Evolutionary conservation across 345 rosid species (phyloP), one percentile per base, ranked within the genome.

Genomic region (Salix viminalis): DNA sequence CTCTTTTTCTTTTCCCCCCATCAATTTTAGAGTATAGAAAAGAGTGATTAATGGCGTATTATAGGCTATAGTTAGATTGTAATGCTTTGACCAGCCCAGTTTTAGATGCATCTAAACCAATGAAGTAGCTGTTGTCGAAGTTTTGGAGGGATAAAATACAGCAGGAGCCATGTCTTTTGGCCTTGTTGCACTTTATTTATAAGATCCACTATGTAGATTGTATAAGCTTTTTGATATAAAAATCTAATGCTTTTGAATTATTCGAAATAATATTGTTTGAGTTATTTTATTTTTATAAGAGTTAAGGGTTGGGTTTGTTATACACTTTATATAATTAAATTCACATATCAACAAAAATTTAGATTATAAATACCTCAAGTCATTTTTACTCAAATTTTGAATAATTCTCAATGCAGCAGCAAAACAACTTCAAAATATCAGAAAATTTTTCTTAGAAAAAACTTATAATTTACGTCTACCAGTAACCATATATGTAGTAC

Each of bases 391-490:
- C 32, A 30, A 30, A 3, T 2, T 30, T 2, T 4, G 4, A 30
- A 30, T 30, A 30, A 30, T 30, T 30, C 0, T 0, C 32, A 30
- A 30, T 30, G 4, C 32, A 30, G 4, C 32, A 30, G 32, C 4
- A 30, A 0, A 0, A 32, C 0, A 32, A 32, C 34, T 32, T 32
- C 5, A 32, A 32, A 32, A 32, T 32, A 32, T 4, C 4, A 32
- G 5, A 32, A 32, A 32, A 0, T 0, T 4, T 4, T 32, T 32
- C 5, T 32, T 4, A 32, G 34, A 32, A 32, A 32, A 32, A 32
- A 0, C 0, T 30, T 30, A 0, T 30, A 4, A 30, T 30, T 0
- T 30, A 30, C 3, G 0, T 3, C 32, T 30, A 30, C 32, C 4
- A 30, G 4, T 30, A 30, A 0, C 0, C 4, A 2, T 30, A 30